Percentiles rank a stretch among this genome's conserved stretches.
Conservation (phyloP, 805 yeast genomes). For the Teunomyces lycoperdinae region DNA sequence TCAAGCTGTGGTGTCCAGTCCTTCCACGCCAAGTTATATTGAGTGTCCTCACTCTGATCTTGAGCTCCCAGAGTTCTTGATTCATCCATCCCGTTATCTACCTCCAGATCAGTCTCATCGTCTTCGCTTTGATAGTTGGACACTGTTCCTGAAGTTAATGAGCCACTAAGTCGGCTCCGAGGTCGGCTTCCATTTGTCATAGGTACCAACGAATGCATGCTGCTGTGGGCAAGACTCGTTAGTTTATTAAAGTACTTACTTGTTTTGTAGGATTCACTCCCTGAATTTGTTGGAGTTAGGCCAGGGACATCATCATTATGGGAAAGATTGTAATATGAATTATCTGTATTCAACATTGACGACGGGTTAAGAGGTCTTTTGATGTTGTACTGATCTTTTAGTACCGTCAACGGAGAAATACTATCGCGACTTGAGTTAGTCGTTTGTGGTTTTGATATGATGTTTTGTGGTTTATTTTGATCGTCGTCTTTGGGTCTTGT, state of each 20-base stretch:
- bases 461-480: not conserved
- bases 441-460: not conserved
- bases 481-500: not conserved
- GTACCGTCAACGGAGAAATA: conserved; percentile 26
- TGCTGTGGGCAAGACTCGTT: conserved; percentile 14
- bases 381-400: conserved; percentile 26
- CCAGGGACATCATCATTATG: not conserved
- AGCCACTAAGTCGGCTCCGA: not conserved
- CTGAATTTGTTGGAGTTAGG: not conserved
- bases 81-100: not conserved
- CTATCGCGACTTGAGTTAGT: conserved; percentile 7
- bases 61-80: not conserved
- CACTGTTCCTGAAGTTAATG: conserved; percentile 5
- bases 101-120: conserved; percentile 7
- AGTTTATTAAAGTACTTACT: conserved; percentile 6
- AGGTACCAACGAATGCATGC: conserved; percentile 17
- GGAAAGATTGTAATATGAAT: conserved; percentile 13
- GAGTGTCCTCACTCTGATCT: conserved; percentile 1
- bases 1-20: conserved; percentile 2
- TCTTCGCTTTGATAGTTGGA: conserved; percentile 23
- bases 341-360: conserved; percentile 15
- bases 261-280: not conserved
- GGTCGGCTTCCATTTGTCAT: conserved; percentile 1
- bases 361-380: conserved; percentile 13
- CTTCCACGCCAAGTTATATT: conserved; percentile 5